Base-by-base conservation (phyloP, 495 filamentous ascomycete species). In the Aspergillus sparsus region DNA sequence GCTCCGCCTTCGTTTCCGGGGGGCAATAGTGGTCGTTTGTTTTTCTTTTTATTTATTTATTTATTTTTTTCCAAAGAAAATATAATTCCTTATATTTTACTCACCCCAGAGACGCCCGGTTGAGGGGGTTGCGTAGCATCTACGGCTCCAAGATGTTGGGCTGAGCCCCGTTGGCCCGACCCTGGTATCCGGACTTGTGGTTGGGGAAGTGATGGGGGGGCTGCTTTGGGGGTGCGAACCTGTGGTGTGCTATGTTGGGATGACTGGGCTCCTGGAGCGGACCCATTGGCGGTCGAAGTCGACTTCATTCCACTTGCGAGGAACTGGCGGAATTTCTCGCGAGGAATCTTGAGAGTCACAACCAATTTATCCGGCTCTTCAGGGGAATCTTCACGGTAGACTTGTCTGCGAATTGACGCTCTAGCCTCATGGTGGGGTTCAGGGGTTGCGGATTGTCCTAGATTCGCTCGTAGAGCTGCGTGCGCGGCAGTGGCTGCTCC, bases 391-490 rank as follows among this genome's bases (percentile, higher is more conserved):
- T 93, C 91, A 58, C 88, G 81, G 41, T 77, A 80, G 58, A 80
- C 77, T 57, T 83, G 85, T 66, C 87, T 81, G 56, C 88, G 78
- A 21, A 84, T 79, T 12, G 83, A 84, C 32, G 82, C 88, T 62
- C 88, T 76, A 1, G 87, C 87, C 67, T 92, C 91, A 71, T 90
- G 84, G 27, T 87, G 73, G 32, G 84, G 77, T 71, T 98, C 94
- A 1, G 95, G 94, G 0, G 94, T 97, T 65, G 91, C 89, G 12
- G 93, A 97, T 41, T 94, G 87, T 32, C 87, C 91, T 35, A 95
- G 67, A 61, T 89, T 91, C 7, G 90, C 88, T 37, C 84, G 79
- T 69, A 88, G 80, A 11, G 85, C 85, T 10, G 83, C 83, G 66
- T 92, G 88, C 31, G 93, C 93, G 18, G 89, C 92, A 41, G 81